These are phyloP conservation scores for Dimocarpus longan DNA, from an alignment of 345 rosid genomes.

Conservation along the genomic window DNA sequence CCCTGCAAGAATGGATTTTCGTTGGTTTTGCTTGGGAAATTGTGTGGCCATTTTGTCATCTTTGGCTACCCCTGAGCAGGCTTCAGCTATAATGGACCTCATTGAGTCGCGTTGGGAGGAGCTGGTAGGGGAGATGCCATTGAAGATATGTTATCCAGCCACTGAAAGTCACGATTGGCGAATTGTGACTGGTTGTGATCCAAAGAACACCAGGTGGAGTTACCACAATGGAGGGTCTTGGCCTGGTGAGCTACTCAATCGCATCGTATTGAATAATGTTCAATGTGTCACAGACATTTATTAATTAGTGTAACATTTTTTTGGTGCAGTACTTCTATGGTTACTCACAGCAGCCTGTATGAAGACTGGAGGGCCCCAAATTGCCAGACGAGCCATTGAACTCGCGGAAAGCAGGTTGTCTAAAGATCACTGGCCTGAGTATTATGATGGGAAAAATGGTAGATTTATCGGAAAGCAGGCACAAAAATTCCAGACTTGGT, in stretches of 20 bases:
- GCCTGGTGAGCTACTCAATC: constrained; percentile 47
- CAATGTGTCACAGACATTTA: neutral
- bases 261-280: neutral
- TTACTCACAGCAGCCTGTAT: constrained; percentile 67
- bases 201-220: constrained; percentile 71
- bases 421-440: constrained; percentile 74
- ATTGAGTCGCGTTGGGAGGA: constrained; percentile 72
- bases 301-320: neutral
- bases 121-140: constrained; percentile 71
- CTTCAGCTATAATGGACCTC: constrained; percentile 71
- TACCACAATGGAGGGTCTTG: constrained; percentile 78
- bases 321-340: constrained; percentile 62
- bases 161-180: constrained; percentile 64
- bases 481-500: constrained; percentile 73
- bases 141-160: constrained; percentile 69
- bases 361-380: constrained; percentile 70
- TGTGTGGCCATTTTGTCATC: constrained; percentile 66
- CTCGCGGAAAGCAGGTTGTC: constrained; percentile 50
- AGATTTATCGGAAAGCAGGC: constrained; percentile 63
- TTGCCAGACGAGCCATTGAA: constrained; percentile 60
- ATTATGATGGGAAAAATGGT: constrained; percentile 64
- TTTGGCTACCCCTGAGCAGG: constrained; percentile 61
- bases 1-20: constrained; percentile 67
- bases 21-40: constrained; percentile 71
- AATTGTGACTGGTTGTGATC: constrained; percentile 66